Evolutionary conservation across 805 yeast species (phyloP), one percentile per base, ranked within the genome.

Genomic region (Phaffomyces antillensis): DNA sequence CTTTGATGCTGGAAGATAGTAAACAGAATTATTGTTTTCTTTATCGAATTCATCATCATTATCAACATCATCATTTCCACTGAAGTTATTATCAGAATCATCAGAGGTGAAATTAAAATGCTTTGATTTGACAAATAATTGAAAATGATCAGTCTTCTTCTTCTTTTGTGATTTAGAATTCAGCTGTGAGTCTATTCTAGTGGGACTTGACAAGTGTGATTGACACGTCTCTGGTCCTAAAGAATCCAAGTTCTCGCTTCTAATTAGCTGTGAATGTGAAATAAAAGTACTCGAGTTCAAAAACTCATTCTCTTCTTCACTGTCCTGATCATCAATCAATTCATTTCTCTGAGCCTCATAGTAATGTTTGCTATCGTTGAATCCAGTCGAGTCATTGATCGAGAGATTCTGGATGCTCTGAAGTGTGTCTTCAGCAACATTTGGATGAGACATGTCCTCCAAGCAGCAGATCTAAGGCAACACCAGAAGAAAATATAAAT

Each of bases 211-310:
- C 33, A 28, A 16, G 33, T 16, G 7, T 35, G 31, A 2, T 44
- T 47, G 7, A 32, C 37, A 8, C 13, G n/a, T 3, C 45, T 28
- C 24, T 7, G 53, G 42, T 20, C 47, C 49, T 40, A 51, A 43
- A 20, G 43, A 49, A 8, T 49, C 39, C 11, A 59, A 48, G 32
- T 59, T 59, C 4, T 55, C 43, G 0, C 54, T 37, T 17, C 58
- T 33, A 15, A 59, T 52, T 20, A 59, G 58, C 44, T 58, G 54
- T 3, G 63, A 58, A 24, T 52, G 48, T 3, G 61, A 52, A 6
- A 59, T 40, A 41, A 59, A 58, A 1, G 63, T 50, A 40, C 58
- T 54, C 13, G 63, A 59, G 42, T 59, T 48, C 15, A 58, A 37
- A 30, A 55, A 56, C 39, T 55, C 60, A 30, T 58, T 56, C 7